Evolutionary conservation across 2,329 filamentous ascomycete species (phyloP).

Genomic region (Calonectria hongkongensis): DNA sequence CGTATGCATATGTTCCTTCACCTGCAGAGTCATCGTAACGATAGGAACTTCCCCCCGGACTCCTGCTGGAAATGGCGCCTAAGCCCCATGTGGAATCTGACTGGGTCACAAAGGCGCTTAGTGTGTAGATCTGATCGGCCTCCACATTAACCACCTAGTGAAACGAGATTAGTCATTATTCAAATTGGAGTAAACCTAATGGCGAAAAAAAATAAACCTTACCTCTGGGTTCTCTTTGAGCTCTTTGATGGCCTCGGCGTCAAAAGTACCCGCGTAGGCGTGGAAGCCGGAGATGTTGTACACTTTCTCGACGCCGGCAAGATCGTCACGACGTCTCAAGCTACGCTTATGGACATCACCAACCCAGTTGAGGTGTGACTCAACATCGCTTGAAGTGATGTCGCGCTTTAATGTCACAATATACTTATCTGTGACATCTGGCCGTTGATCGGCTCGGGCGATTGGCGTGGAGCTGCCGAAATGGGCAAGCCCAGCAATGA

Average conservation of each 20-base stretch:
- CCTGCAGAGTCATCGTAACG: slow-evolving; percentile 52
- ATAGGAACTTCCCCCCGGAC: slow-evolving; percentile 35
- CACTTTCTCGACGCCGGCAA: slow-evolving; percentile 6
- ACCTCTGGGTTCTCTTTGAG: slow-evolving; percentile 19
- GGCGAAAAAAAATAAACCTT: background rate
- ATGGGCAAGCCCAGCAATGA: background rate
- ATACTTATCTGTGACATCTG: slow-evolving; percentile 21
- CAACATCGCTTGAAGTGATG: background rate
- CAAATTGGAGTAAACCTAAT: too few relatives aligned
- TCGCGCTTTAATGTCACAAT: slow-evolving; percentile 19
- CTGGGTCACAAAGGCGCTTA: slow-evolving; percentile 15
- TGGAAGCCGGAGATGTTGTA: slow-evolving; percentile 28
- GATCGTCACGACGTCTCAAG: background rate
- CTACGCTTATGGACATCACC: slow-evolving; percentile 24
- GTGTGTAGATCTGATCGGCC: slow-evolving; percentile 12
- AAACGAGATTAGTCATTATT: background rate
- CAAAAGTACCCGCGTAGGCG: slow-evolving; percentile 19
- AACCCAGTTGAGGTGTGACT: slow-evolving; percentile 18
- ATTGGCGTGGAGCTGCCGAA: background rate
- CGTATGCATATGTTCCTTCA: slow-evolving; percentile 58
- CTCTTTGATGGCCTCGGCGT: slow-evolving; percentile 13
- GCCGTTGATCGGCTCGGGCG: background rate
- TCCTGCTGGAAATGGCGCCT: slow-evolving; percentile 23
- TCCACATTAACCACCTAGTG: slow-evolving; percentile 17
- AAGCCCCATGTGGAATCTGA: slow-evolving; percentile 39